These are phyloP conservation scores for Termitomyces heimii DNA, from an alignment of 768 basidiomycete genomes.

Conservation along the genomic window DNA sequence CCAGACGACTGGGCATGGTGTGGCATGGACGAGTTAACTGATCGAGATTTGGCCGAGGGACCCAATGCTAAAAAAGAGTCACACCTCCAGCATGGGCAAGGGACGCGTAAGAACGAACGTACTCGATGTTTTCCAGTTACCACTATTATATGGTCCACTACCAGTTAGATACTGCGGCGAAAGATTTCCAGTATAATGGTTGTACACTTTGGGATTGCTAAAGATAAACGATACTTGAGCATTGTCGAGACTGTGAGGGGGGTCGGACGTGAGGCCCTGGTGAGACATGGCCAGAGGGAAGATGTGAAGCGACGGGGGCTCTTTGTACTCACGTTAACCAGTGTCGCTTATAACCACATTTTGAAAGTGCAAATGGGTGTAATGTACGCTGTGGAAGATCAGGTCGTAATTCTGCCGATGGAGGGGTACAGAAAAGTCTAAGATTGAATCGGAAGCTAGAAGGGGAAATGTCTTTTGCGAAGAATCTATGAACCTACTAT, in stretches of 20 bases:
- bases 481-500: not conserved
- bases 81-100: not conserved
- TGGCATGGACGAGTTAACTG: not conserved
- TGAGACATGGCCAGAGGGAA: constrained; percentile 6
- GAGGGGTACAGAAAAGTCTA: not conserved
- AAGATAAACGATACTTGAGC: constrained; percentile 10
- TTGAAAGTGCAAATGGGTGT: constrained; percentile 9
- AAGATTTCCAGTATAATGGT: constrained; percentile 8
- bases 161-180: constrained; percentile 7
- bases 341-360: constrained; percentile 13
- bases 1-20: not conserved
- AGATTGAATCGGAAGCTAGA: constrained; percentile 15
- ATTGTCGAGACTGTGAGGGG: constrained; percentile 11
- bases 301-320: constrained; percentile 2
- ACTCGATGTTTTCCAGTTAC: constrained; percentile 8
- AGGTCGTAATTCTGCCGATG: constrained; percentile 6
- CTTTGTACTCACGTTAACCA: constrained; percentile 6
- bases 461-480: constrained; percentile 13
- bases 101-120: not conserved
- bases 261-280: constrained; percentile 6
- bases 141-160: not conserved
- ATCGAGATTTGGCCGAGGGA: constrained; percentile 7
- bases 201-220: constrained; percentile 7
- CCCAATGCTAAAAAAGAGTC: not conserved
- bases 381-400: constrained; percentile 11